A percentile compares a stretch with the other conserved stretches of the same genome.
These are phyloP conservation scores for Miscanthus lutarioriparius DNA, from an alignment of 176 grass and related monocot species.

Conservation along the genomic window DNA sequence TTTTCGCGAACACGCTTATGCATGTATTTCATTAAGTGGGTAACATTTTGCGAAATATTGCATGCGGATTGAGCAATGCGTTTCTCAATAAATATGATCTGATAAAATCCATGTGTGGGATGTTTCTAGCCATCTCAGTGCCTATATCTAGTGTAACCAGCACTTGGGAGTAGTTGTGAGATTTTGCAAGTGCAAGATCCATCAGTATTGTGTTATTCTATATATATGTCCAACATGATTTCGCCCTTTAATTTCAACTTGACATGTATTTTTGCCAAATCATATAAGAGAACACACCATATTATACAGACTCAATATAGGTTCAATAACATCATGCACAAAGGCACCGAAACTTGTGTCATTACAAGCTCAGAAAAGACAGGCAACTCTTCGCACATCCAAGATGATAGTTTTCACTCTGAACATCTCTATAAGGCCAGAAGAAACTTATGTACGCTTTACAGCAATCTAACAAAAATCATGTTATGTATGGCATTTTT, in stretches of 20 bases:
- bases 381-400: neutral
- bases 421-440: neutral
- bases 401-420: neutral
- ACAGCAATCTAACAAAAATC: neutral
- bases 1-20: too few relatives aligned
- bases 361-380: neutral
- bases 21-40: too few relatives aligned
- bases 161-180: neutral
- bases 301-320: neutral
- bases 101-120: neutral
- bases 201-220: neutral
- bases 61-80: neutral
- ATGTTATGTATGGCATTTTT: neutral
- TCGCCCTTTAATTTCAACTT: neutral
- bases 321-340: neutral
- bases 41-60: neutral
- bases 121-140: neutral
- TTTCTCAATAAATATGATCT: neutral
- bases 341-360: neutral
- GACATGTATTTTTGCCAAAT: neutral
- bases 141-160: neutral
- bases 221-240: neutral
- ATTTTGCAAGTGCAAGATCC: neutral
- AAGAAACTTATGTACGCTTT: neutral
- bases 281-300: too few relatives aligned